Conservation (phyloP, 1,284 basidiomycete species). For the Melampsora abietis-canadensis region DNA sequence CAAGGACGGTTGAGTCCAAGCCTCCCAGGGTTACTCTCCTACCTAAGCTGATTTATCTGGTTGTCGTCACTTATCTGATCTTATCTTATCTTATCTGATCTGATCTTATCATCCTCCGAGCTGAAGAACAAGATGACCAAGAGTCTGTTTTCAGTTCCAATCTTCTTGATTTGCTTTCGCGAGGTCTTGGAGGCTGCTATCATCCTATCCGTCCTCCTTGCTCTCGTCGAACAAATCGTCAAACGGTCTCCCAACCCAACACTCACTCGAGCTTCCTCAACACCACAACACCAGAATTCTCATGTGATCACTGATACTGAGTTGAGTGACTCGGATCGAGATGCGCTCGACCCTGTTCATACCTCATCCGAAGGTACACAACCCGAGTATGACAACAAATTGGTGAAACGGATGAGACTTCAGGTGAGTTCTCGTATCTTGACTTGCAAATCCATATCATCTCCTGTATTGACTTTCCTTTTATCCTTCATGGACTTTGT, state of each 20-base stretch:
- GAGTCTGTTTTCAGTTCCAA: constrained; percentile 40
- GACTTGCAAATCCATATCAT: background rate
- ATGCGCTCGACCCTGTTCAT: background rate
- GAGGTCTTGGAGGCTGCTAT: constrained; percentile 84
- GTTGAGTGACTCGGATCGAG: background rate
- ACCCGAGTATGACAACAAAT: constrained; percentile 4
- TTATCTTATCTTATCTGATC: too few species aligned
- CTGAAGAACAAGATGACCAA: background rate
- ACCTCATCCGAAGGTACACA: constrained; percentile 1
- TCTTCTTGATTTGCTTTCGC: constrained; percentile 80
- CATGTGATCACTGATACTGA: background rate
- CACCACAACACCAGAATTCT: background rate
- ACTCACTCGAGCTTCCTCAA: background rate
- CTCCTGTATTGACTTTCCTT: background rate
- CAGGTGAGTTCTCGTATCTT: constrained; percentile 8
- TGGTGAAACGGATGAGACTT: constrained; percentile 34
- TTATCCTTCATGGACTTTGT: constrained; percentile 10
- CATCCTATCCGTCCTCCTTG: constrained; percentile 80
- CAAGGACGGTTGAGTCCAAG: too few species aligned
- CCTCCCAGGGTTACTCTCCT: too few species aligned
- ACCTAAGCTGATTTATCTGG: too few species aligned
- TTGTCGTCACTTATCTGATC: too few species aligned
- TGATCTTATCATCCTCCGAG: too few species aligned
- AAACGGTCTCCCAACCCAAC: constrained; percentile 5
- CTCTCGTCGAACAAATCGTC: constrained; percentile 73